Conservation (phyloP, 1,284 basidiomycete genomes). For the Somion occarium region DNA sequence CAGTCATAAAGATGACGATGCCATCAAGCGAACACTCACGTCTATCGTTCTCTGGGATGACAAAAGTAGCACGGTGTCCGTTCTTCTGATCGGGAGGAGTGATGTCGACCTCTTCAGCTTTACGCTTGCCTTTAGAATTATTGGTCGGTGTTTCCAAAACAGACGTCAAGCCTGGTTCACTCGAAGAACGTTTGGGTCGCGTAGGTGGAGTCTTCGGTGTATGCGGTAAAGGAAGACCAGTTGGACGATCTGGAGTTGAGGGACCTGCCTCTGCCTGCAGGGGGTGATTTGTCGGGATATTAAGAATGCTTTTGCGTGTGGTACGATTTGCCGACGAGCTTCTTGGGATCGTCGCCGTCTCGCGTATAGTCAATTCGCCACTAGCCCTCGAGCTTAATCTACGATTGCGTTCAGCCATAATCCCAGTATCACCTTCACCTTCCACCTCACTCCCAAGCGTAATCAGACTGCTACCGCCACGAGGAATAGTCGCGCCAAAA, state of each 20-base stretch:
- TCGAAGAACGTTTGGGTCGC: slow-evolving; percentile 22
- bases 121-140: slow-evolving; percentile 43
- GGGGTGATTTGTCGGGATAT: slow-evolving; percentile 10
- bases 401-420: slow-evolving; percentile 17
- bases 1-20: not conserved
- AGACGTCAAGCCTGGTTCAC: slow-evolving; percentile 23
- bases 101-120: slow-evolving; percentile 43
- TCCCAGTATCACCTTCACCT: slow-evolving; percentile 11
- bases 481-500: slow-evolving; percentile 10
- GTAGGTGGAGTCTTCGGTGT: slow-evolving; percentile 12
- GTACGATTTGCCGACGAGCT: slow-evolving; percentile 13
- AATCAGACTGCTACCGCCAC: slow-evolving; percentile 5
- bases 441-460: slow-evolving; percentile 15
- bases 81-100: slow-evolving; percentile 44
- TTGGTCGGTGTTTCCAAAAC: slow-evolving; percentile 24
- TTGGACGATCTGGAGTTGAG: slow-evolving; percentile 17
- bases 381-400: slow-evolving; percentile 17
- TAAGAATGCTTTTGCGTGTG: slow-evolving; percentile 17
- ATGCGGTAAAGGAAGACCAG: slow-evolving; percentile 11
- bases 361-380: slow-evolving; percentile 11
- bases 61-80: slow-evolving; percentile 29
- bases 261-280: slow-evolving; percentile 22
- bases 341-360: slow-evolving; percentile 14
- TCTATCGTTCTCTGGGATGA: slow-evolving; percentile 48
- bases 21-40: slow-evolving; percentile 19